phyloP scores from a whole-genome alignment of 495 filamentous ascomycete species.

The Pyronema domesticum region DNA sequence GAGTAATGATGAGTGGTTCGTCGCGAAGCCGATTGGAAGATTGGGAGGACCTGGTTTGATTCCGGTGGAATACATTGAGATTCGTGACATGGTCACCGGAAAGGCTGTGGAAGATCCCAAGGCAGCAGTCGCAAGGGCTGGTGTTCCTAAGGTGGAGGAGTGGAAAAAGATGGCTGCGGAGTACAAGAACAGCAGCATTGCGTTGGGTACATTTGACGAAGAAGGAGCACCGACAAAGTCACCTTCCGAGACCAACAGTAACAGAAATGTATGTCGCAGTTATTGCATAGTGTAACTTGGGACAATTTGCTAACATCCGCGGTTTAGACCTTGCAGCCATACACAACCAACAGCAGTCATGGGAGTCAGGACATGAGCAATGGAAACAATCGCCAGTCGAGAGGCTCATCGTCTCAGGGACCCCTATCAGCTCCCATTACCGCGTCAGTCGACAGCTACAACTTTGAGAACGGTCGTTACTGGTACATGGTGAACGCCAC shows the following conservation, averaged over 20 bases:
- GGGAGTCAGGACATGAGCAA: not conserved
- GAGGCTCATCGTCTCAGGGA: not conserved
- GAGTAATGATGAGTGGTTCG: conserved; percentile 99
- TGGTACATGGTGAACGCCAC: conserved; percentile 92
- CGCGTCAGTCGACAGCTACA: conserved; percentile 81
- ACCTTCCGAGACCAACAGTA: conserved; percentile 12
- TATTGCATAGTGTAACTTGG: conserved; percentile 1
- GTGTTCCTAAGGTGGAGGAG: conserved; percentile 93
- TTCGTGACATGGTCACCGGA: conserved; percentile 80
- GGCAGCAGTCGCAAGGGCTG: conserved; percentile 73
- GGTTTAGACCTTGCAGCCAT: conserved; percentile 14
- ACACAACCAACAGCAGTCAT: conserved; percentile 4
- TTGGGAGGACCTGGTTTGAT: conserved; percentile 88
- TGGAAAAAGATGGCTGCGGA: conserved; percentile 99
- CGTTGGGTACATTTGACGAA: conserved; percentile 69
- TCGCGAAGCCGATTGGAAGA: conserved; percentile 92
- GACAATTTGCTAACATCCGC: not conserved
- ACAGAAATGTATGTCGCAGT: conserved; percentile 17
- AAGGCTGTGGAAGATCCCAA: conserved; percentile 64
- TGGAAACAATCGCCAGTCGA: not conserved
- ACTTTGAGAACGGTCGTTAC: conserved; percentile 93
- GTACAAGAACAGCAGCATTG: conserved; percentile 98
- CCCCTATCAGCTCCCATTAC: conserved; percentile 39
- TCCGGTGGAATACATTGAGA: conserved; percentile 92
- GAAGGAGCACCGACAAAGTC: conserved; percentile 14